Evolutionary conservation across 1,284 basidiomycete genomes (phyloP).

Genomic region (Pascua sp.): DNA sequence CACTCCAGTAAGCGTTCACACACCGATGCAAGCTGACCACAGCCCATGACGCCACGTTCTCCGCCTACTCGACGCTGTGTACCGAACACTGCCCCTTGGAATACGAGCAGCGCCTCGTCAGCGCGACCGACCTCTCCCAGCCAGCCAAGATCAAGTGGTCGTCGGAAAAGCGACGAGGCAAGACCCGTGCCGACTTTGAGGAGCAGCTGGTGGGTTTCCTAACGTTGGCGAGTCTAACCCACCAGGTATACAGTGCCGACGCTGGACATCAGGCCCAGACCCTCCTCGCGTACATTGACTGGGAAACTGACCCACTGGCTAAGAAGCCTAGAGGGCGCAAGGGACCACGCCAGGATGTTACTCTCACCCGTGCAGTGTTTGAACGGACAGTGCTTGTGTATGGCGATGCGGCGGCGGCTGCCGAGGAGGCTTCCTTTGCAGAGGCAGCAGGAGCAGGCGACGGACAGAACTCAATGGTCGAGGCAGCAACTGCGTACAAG

Average conservation of each 20-base stretch:
- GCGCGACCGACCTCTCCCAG: constrained; percentile 66
- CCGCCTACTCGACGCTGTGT: constrained; percentile 81
- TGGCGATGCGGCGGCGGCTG: constrained; percentile 54
- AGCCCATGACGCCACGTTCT: constrained; percentile 68
- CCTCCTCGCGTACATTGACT: constrained; percentile 37
- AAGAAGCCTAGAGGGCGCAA: constrained; percentile 53
- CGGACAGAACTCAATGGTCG: constrained; percentile 10
- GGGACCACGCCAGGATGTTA: constrained; percentile 51
- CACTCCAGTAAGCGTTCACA: constrained; percentile 36
- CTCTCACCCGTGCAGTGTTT: constrained; percentile 62
- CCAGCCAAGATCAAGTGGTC: constrained; percentile 50
- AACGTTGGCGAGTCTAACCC: background rate
- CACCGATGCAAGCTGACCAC: constrained; percentile 1
- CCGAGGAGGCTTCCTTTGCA: constrained; percentile 51
- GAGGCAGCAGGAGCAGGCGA: constrained; percentile 56
- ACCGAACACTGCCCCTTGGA: constrained; percentile 66
- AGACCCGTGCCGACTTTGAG: constrained; percentile 41
- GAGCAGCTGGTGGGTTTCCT: constrained; percentile 32
- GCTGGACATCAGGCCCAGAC: constrained; percentile 18
- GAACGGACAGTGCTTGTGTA: constrained; percentile 69
- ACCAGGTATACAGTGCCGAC: constrained; percentile 19
- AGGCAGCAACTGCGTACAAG: constrained; percentile 34
- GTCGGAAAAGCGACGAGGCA: constrained; percentile 34
- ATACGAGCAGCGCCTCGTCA: constrained; percentile 71
- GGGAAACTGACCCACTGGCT: constrained; percentile 48